A percentile compares a stretch with the other conserved stretches of the same genome.
These are phyloP conservation scores for Miamiensis avidus DNA, from an alignment of 169 alveolate genomes.

Conservation along the genomic window DNA sequence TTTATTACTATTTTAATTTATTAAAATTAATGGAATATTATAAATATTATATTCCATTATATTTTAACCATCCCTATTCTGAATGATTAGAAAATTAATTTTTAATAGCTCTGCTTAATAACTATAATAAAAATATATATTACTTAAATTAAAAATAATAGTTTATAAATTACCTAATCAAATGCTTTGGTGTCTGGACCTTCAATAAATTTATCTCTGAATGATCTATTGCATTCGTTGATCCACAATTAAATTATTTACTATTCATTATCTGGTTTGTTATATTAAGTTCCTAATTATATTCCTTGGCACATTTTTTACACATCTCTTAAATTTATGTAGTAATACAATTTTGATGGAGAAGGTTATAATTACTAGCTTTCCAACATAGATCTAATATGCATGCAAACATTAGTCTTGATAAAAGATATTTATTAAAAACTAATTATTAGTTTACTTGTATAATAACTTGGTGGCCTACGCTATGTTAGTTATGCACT, in stretches of 20 bases:
- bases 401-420: too few species aligned
- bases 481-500: too few species aligned
- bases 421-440: too few species aligned
- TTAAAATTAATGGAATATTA: too few species aligned
- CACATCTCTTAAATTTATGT: neutral
- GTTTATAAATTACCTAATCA: neutral
- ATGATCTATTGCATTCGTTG: neutral
- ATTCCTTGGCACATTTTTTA: neutral
- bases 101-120: too few species aligned
- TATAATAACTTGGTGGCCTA: too few species aligned
- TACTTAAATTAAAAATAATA: too few species aligned
- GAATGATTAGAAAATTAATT: too few species aligned
- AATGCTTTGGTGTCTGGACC: neutral
- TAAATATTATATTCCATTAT: neutral
- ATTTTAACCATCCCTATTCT: neutral
- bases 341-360: neutral
- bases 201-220: neutral
- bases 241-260: neutral
- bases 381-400: neutral
- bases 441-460: too few species aligned
- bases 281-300: neutral
- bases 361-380: neutral
- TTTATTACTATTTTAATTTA: too few species aligned
- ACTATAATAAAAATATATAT: too few species aligned
- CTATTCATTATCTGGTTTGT: neutral